Evolutionary conservation across 345 rosid genomes (phyloP).

Genomic region (Reutealis trisperma): DNA sequence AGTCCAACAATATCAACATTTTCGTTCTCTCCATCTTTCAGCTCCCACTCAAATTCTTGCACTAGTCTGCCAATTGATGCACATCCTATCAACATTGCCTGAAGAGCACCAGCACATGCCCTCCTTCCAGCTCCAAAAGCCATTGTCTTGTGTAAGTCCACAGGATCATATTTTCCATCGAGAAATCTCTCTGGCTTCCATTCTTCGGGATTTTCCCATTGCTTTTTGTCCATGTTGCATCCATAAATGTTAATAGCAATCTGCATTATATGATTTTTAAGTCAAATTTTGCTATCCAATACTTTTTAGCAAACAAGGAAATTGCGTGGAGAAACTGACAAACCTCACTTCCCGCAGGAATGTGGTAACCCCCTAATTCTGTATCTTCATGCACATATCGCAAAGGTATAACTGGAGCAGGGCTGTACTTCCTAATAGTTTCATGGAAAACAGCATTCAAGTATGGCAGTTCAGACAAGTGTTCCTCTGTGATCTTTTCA

Average conservation of each 20-base stretch:
- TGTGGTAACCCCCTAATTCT: slow-evolving; percentile 61
- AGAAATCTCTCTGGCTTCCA: slow-evolving; percentile 84
- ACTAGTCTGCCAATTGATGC: slow-evolving; percentile 67
- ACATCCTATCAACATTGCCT: slow-evolving; percentile 60
- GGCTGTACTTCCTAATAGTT: slow-evolving; percentile 79
- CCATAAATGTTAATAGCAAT: slow-evolving; percentile 85
- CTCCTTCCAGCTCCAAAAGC: slow-evolving; percentile 91
- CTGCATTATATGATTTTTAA: slow-evolving; percentile 33
- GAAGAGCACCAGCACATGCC: slow-evolving; percentile 74
- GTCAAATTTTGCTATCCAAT: not conserved
- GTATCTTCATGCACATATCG: slow-evolving; percentile 80
- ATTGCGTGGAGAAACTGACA: not conserved
- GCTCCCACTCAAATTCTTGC: slow-evolving; percentile 78
- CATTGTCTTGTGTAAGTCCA: slow-evolving; percentile 79
- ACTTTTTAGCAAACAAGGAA: too few relatives aligned
- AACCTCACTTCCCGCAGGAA: slow-evolving; percentile 82
- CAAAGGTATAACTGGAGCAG: slow-evolving; percentile 67
- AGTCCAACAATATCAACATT: slow-evolving; percentile 63
- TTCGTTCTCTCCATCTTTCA: slow-evolving; percentile 64
- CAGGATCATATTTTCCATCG: slow-evolving; percentile 45
- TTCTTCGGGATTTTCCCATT: slow-evolving; percentile 66
- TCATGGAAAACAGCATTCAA: slow-evolving; percentile 75
- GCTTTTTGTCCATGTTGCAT: slow-evolving; percentile 82
- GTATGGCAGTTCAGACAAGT: slow-evolving; percentile 54
- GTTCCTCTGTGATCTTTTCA: slow-evolving; percentile 63